A percentile compares a stretch with the other conserved stretches of the same genome.
These are phyloP conservation scores for Fusarium sp. DNA, from an alignment of 2,329 filamentous ascomycete species.

Conservation along the genomic window DNA sequence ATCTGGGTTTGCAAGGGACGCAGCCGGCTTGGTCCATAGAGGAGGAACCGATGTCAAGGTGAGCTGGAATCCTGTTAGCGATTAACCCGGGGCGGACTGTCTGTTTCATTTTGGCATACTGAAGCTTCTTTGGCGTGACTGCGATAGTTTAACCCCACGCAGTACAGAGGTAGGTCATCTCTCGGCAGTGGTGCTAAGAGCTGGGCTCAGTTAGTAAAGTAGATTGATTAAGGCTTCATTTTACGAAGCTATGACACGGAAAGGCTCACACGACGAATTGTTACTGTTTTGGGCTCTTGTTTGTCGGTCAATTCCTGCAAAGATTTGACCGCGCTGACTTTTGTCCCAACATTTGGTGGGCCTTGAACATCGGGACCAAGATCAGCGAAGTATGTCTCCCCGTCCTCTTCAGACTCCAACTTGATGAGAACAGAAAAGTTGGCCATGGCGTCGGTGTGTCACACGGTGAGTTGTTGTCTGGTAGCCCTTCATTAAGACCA, in stretches of 20 bases:
- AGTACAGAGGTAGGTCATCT: background rate
- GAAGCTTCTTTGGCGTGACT: background rate
- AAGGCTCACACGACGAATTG: background rate
- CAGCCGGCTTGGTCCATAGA: background rate
- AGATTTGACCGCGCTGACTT: background rate
- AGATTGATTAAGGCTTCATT: background rate
- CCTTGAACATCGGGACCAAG: background rate
- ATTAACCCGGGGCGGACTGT: accelerated
- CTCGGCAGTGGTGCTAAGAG: background rate
- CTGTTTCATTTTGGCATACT: background rate
- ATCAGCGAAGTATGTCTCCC: background rate
- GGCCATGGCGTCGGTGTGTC: background rate
- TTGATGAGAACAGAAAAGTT: background rate
- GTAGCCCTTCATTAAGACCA: background rate
- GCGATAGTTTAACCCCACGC: background rate
- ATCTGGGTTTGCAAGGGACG: background rate
- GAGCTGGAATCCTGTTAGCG: background rate
- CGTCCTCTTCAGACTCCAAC: background rate
- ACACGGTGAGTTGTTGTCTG: background rate
- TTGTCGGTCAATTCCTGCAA: background rate
- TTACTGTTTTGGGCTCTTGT: background rate
- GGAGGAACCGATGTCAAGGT: background rate
- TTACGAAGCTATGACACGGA: background rate
- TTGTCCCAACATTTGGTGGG: background rate
- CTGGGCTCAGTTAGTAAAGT: background rate